These are phyloP conservation scores for Nitzschia palea DNA, from an alignment of 108 stramenopile genomes.

Conservation along the genomic window DNA sequence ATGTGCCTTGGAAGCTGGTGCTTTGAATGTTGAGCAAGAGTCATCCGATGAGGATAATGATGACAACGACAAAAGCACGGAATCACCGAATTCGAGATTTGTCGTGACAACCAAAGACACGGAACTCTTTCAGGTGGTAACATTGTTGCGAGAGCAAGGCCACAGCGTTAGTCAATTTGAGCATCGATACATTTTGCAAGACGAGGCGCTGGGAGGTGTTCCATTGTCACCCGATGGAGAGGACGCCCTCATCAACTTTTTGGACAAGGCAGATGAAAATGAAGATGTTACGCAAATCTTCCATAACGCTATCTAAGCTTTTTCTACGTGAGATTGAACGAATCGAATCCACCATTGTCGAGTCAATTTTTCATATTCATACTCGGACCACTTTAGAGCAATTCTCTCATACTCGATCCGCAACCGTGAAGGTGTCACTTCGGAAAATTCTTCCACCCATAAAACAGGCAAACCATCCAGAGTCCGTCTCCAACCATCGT, in stretches of 20 bases:
- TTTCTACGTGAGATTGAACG: conserved; percentile 15
- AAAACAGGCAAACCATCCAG: conserved; percentile 51
- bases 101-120: conserved; percentile 57
- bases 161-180: conserved; percentile 52
- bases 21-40: conserved; percentile 67
- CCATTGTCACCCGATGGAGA: conserved; percentile 38
- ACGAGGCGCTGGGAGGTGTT: conserved; percentile 35
- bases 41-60: conserved; percentile 10
- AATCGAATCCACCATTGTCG: conserved; percentile 48
- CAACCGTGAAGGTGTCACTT: conserved; percentile 51
- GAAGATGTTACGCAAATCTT: conserved; percentile 70
- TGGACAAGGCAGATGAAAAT: conserved; percentile 62
- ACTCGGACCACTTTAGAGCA: neutral
- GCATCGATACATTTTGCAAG: conserved; percentile 55
- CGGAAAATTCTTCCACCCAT: conserved; percentile 48
- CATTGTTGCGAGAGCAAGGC: conserved; percentile 34
- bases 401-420: conserved; percentile 35
- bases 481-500: conserved; percentile 45
- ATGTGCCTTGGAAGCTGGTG: conserved; percentile 70
- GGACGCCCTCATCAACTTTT: conserved; percentile 52
- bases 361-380: conserved; percentile 46
- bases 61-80: conserved; percentile 7
- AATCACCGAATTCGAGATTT: conserved; percentile 2
- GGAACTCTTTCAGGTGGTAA: conserved; percentile 50
- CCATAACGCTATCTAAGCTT: conserved; percentile 46